Base-by-base conservation (phyloP, 1,284 basidiomycete species). In the Cutaneotrichosporon arboriforme region DNA sequence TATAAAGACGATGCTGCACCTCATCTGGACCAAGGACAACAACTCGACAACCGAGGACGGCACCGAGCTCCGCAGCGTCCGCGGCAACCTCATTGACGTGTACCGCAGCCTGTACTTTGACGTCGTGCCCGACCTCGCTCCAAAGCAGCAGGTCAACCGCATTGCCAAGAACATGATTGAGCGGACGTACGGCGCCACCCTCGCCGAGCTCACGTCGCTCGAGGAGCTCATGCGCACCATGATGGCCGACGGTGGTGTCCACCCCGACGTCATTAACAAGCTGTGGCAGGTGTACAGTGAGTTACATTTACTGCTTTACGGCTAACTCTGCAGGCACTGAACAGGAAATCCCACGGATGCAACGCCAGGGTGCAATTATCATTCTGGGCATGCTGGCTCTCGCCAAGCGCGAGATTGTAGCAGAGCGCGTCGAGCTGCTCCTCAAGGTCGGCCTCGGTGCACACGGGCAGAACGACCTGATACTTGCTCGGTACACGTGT, bases 101-200 rank as follows among this genome's bases (percentile, higher is more conserved):
- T 97, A 98, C 71, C 82, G 84, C 39, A 83, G 73, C 51, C 76
- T 98, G 52, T 98, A 96, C 77, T 97, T 98, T 68, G 91, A 93
- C 52, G 81, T 85, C 3, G 69, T 88, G 2, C 66, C 69, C 10
- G 76, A 76, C 55, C 76, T 89, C 62, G 81, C 84, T 20, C 81
- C 86, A 1, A 91, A 91, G 71, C 85, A 86, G 56, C 90, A 97
- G 69, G 82, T 96, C 53, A 92, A 85, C 62, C 80, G 91, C n/a
- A 94, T 98, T 45, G 83, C 93, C n/a, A 92, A 91, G 76, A 97
- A 98, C 72, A 90, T 98, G 84, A 90, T 98, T 49, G 88, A 93
- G 91, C 79, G 87, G 44, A 96, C 92, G 0, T 92, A 90, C 65
- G 83, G 86, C 23, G 88, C 93, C 1, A 94, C 92, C 0, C 79